These are phyloP conservation scores for Colletotrichum liaoningense DNA, from an alignment of 2,329 filamentous ascomycete species.

Conservation along the genomic window DNA sequence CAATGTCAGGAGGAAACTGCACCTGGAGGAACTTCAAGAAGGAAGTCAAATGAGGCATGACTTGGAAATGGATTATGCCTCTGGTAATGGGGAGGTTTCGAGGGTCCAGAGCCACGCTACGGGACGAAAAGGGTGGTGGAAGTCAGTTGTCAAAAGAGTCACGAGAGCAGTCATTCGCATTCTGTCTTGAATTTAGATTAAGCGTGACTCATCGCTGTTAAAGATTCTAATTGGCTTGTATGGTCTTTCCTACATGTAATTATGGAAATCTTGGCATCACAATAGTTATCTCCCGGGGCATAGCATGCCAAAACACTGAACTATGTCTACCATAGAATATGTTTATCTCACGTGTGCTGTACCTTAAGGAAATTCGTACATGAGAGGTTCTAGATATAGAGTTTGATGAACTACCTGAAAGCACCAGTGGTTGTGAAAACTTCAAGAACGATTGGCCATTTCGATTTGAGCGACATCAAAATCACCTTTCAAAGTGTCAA, in stretches of 20 bases:
- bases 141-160: too few relatives aligned
- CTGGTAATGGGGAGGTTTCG: not conserved
- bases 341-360: too few relatives aligned
- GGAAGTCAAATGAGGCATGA: not conserved
- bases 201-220: too few relatives aligned
- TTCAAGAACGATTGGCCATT: not conserved
- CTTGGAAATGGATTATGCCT: not conserved
- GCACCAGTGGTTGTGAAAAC: not conserved
- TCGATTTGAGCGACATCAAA: not conserved
- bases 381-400: too few relatives aligned
- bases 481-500: not conserved
- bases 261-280: too few relatives aligned
- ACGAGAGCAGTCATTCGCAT: not conserved
- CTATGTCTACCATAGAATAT: too few relatives aligned
- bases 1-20: not conserved
- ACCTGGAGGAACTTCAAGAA: not conserved
- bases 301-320: too few relatives aligned
- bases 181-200: not conserved
- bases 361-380: too few relatives aligned
- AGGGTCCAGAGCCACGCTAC: not conserved
- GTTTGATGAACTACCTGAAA: not conserved
- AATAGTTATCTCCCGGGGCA: too few relatives aligned
- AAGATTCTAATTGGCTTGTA: too few relatives aligned
- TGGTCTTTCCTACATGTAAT: too few relatives aligned
- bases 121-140: not conserved